These are phyloP conservation scores for Termitomyces sp. DNA, from an alignment of 768 basidiomycete species.

Conservation along the genomic window DNA sequence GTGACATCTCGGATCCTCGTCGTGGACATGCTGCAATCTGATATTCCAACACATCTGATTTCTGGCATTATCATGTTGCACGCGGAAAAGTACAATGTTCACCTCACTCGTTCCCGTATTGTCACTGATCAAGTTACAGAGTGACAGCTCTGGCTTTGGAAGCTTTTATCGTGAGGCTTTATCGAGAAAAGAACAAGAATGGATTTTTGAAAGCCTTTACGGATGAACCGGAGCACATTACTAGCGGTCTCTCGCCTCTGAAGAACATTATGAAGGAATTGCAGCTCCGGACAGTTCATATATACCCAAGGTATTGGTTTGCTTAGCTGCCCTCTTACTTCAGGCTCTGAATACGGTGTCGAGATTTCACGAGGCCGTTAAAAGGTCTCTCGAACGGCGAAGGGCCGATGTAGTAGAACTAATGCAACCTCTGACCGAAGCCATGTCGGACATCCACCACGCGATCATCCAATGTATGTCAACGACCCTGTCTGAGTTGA, in stretches of 20 bases:
- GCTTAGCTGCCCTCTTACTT: neutral
- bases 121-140: constrained; percentile 31
- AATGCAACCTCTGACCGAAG: constrained; percentile 75
- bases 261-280: constrained; percentile 92
- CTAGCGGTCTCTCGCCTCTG: constrained; percentile 85
- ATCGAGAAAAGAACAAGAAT: constrained; percentile 79
- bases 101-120: neutral
- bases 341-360: neutral
- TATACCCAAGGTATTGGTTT: constrained; percentile 75
- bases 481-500: constrained; percentile 82
- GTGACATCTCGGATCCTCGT: constrained; percentile 93
- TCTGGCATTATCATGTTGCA: constrained; percentile 89
- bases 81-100: constrained; percentile 67
- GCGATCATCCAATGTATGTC: constrained; percentile 94
- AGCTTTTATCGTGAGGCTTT: constrained; percentile 90
- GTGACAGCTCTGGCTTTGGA: constrained; percentile 81
- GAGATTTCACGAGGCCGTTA: constrained; percentile 89
- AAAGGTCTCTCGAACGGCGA: constrained; percentile 73
- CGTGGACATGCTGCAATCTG: constrained; percentile 87
- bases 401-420: constrained; percentile 91
- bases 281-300: constrained; percentile 80
- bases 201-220: constrained; percentile 98
- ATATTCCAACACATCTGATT: constrained; percentile 80
- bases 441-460: constrained; percentile 90
- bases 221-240: constrained; percentile 94